Evolutionary conservation across 2,329 filamentous ascomycete species (phyloP).

Genomic region (Penicillium sp.): DNA sequence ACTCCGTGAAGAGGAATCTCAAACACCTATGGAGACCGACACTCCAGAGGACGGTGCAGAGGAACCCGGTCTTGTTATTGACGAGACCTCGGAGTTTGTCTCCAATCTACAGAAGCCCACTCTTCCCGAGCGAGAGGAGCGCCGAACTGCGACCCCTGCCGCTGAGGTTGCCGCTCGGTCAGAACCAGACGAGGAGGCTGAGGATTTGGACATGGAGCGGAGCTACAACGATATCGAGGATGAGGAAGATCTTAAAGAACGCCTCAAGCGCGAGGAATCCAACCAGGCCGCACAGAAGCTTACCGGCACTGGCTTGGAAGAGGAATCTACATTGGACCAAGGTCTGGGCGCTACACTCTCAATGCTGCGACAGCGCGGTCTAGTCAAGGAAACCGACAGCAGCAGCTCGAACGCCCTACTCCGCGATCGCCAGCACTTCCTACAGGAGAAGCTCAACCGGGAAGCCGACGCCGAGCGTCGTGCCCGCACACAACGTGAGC

Average conservation of each 20-base stretch:
- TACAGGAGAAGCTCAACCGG: constrained; percentile 76
- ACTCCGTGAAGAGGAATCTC: constrained; percentile 67
- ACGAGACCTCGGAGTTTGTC: constrained; percentile 94
- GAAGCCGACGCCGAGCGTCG: constrained; percentile 81
- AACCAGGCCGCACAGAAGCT: constrained; percentile 54
- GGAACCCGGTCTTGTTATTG: constrained; percentile 79
- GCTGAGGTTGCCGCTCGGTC: constrained; percentile 28
- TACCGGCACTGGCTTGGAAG: constrained; percentile 74
- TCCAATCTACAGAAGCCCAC: constrained; percentile 77
- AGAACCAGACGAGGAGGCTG: constrained; percentile 57
- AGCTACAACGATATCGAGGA: constrained; percentile 59
- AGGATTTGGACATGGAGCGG: constrained; percentile 61
- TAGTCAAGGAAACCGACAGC: constrained; percentile 71
- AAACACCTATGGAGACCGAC: constrained; percentile 64
- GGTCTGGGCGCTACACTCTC: constrained; percentile 83
- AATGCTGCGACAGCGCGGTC: constrained; percentile 82
- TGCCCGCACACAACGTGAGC: constrained; percentile 81
- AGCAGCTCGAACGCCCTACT: constrained; percentile 70
- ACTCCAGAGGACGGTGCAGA: constrained; percentile 60
- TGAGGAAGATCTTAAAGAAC: constrained; percentile 57
- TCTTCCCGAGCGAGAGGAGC: constrained; percentile 59
- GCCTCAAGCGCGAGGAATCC: constrained; percentile 57
- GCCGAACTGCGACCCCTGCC: constrained; percentile 39
- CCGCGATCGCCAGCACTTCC: constrained; percentile 76
- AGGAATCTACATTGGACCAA: constrained; percentile 78